Conservation (phyloP, 371 early-diverging fungal species). For the Mortierella sp. region DNA sequence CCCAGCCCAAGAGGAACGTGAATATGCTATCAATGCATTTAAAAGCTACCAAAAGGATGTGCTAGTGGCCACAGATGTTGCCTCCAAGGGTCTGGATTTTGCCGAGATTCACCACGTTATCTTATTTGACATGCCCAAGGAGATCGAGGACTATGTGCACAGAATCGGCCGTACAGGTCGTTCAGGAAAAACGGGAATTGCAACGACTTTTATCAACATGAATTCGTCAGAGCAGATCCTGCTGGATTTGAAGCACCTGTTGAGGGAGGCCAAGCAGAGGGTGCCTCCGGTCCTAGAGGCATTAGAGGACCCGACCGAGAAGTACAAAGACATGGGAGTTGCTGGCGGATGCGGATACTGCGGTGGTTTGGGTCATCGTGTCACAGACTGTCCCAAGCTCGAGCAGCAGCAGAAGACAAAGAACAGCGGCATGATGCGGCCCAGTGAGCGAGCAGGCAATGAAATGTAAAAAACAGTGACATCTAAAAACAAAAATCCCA, state of each 20-base stretch:
- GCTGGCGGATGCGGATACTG: constrained; percentile 90
- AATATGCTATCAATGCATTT: constrained; percentile 83
- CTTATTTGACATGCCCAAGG: constrained; percentile 96
- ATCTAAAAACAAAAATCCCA: no score
- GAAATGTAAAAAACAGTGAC: constrained; percentile 32
- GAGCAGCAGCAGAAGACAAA: constrained; percentile 60
- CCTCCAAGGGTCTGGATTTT: constrained; percentile 93
- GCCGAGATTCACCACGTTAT: constrained; percentile 93
- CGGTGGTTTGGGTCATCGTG: constrained; percentile 95
- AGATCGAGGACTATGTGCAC: constrained; percentile 98
- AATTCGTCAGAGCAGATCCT: constrained; percentile 88
- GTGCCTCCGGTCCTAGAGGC: constrained; percentile 90
- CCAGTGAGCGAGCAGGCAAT: constrained; percentile 51
- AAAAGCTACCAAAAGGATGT: constrained; percentile 86
- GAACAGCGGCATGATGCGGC: constrained; percentile 46
- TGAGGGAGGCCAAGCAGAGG: constrained; percentile 92
- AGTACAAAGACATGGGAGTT: constrained; percentile 64
- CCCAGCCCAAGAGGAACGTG: constrained; percentile 82
- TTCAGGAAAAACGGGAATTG: constrained; percentile 94
- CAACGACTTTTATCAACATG: constrained; percentile 95
- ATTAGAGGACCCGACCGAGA: constrained; percentile 89
- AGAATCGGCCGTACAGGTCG: constrained; percentile 99
- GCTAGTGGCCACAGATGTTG: constrained; percentile 94
- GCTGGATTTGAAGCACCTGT: constrained; percentile 91
- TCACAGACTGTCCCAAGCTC: constrained; percentile 90